Base-by-base conservation (phyloP, 192 early-diverging fungal species). In the Mortierella antarctica region DNA sequence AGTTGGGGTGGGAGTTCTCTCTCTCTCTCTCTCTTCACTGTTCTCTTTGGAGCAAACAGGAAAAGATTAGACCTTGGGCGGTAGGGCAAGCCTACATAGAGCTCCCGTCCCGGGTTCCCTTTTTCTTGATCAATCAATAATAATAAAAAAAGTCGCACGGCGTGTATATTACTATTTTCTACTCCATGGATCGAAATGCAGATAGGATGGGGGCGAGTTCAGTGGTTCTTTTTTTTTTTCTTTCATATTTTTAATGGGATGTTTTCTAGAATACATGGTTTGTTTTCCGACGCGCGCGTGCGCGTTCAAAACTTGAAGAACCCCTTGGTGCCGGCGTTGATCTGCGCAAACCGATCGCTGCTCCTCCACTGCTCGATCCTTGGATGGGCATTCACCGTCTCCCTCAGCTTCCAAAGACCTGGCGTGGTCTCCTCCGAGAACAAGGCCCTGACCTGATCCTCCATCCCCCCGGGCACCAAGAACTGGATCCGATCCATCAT, bases 271-370 rank as follows among this genome's bases (percentile, higher is more conserved):
- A 5, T 20, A 18, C 31, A 21, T 40, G 20, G 6, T 20, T 54
- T 40, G 31, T 41, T 42, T 59, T n/a, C n/a, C n/a, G n/a, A n/a
- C n/a, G n/a, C n/a, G n/a, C n/a, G n/a, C n/a, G n/a, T n/a, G n/a
- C n/a, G n/a, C n/a, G n/a, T n/a, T 59, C 57, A 14, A n/a, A 42
- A 13, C 63, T 65, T 65, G 51, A 75, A 75, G 4, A 67, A 15
- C 5, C 14, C 23, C 17, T 49, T 52, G 17, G 65, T 68, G 7
- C 59, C 57, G 46, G 60, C 63, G 41, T 73, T 49, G 44, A 73
- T 18, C 15, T 61, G 56, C 6, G 40, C 31, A 20, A 65, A 49
- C 15, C 63, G 51, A 17, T 48, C 11, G 0, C 51, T 56, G 31
- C 60, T 59, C 39, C n/a, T 57, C 62, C 62, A 65, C 21, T 11